Evolutionary conservation across 2,329 filamentous ascomycete species (phyloP), one percentile per base, ranked within the genome.

Genomic region (Ambrosiella xylebori): DNA sequence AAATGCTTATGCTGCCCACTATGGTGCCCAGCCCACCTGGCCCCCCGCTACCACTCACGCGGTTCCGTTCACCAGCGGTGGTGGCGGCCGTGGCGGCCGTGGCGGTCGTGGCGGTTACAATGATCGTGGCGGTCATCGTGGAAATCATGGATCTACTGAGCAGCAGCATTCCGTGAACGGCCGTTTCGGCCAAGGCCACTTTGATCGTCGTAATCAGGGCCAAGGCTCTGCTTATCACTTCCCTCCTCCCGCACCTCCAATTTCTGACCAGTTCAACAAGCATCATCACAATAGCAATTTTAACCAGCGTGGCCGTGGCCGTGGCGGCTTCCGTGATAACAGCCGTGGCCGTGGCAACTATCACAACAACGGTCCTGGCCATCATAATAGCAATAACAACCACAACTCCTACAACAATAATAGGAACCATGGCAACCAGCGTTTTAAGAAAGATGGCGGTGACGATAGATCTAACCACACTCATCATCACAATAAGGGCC

Each of bases 361-460:
- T 61, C 65, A 69, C 74, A 63, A 77, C 76, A 78, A 79, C 49
- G 69, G 66, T 59, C 19, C 64, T 35, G 69, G 68, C 19, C 65
- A 67, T n/a, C 65, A 61, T 38, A 67, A 71, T 62, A 65, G 64
- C 56, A 65, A 71, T 45, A 67, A 68, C 54, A 65, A 64, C 54
- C 62, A 63, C 15, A 63, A 65, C 39, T 61, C 54, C 38, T 53
- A 60, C 45, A 62, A 62, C 50, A 62, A 62, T 44, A 45, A 49
- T 54, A 58, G 59, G 51, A 58, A 61, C 12, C 56, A 62, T 35
- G 47, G 61, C 27, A 51, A 51, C 36, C 45, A 58, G 11, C 56
- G 68, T 35, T 57, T 64, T 15, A 54, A 59, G 52, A 59, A 59
- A 15, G 36, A 56, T 13, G 52, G 41, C 39, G 49, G 27, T n/a